Percentiles rank a stretch among this genome's conserved stretches.
Evolutionary conservation across 768 basidiomycete species (phyloP).

Genomic region (Polyporus arcularius): DNA sequence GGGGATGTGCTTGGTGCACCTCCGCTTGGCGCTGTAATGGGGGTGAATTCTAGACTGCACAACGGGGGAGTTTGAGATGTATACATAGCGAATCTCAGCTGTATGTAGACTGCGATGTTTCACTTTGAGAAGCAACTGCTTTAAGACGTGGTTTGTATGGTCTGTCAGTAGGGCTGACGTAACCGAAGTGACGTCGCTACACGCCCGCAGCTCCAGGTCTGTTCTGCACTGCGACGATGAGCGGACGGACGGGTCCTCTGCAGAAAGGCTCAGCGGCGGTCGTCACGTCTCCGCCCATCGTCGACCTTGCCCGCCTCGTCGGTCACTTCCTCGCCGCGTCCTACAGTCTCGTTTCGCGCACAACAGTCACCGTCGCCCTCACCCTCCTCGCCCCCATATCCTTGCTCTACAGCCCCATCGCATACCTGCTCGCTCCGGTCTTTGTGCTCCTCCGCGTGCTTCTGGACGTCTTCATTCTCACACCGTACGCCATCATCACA

Average conservation of each 20-base stretch:
- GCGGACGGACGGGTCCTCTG: background rate
- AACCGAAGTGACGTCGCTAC: too few species aligned
- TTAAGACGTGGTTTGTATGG: too few species aligned
- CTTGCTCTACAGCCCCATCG: slow-evolving; percentile 27
- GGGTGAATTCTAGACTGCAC: slow-evolving; percentile 5
- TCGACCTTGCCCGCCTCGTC: slow-evolving; percentile 19
- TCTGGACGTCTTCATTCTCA: slow-evolving; percentile 43
- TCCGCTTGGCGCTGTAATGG: background rate
- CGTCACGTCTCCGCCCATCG: slow-evolving; percentile 18
- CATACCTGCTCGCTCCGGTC: slow-evolving; percentile 51
- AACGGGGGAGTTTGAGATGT: slow-evolving; percentile 5
- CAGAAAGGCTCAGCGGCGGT: background rate
- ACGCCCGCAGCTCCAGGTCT: too few species aligned
- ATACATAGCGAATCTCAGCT: background rate
- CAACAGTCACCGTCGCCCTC: background rate
- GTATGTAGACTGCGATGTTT: background rate
- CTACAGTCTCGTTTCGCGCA: slow-evolving; percentile 7
- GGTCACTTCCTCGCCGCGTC: slow-evolving; percentile 5
- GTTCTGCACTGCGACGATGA: background rate
- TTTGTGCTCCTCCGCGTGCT: slow-evolving; percentile 43
- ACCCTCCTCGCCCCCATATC: slow-evolving; percentile 11
- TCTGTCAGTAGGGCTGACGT: too few species aligned
- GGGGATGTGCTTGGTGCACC: slow-evolving; percentile 19
- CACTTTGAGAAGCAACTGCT: too few species aligned
- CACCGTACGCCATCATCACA: slow-evolving; percentile 42